Evolutionary conservation across 2,329 filamentous ascomycete species (phyloP), one percentile per base, ranked within the genome.

Genomic region (Penicillium janthinellum): DNA sequence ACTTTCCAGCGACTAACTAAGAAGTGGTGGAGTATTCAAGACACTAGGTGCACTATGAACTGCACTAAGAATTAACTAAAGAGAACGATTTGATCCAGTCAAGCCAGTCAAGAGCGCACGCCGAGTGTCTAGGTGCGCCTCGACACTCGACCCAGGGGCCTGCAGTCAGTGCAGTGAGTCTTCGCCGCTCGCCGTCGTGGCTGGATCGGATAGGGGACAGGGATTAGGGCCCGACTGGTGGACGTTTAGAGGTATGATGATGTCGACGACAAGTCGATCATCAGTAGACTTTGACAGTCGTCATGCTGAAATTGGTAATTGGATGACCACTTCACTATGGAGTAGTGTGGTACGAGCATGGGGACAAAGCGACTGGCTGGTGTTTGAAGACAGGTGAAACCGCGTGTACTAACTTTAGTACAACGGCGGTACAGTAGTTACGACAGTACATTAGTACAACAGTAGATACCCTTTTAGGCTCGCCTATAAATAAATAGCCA

Each of bases 351-450:
- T 8, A 31, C 22, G 44, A 17, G 14, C 41, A 28, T 10, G 22
- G 44, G 22, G 44, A 47, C 44, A 4, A 47, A 47, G 28, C 14
- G 44, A 47, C 44, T 47, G 44, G 25, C 14, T 47, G 22, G n/a
- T 39, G 49, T 28, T 10, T 5, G n/a, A 12, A 52, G 34, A 35
- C 11, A 17, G n/a, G 49, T 52, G 49, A 59, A 56, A 59, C 52
- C 57, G 45, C 34, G 31, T 51, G 56, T 59, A 56, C 58, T 57
- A 60, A 51, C 15, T 50, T 35, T 50, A 50, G 44, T 17, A 17
- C 38, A 7, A 31, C 31, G 31, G 31, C 10, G 6, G 44, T 28
- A 47, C 44, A 31, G 42, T 45, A 31, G 42, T 45, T 45, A 45
- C 25, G 0, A 41, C 10, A 20, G 20, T 20, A 20, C 20, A 20